A percentile compares a stretch with the other conserved stretches of the same genome.
These are phyloP conservation scores for Castanea mollissima DNA, from an alignment of 306 rosid species.

Conservation along the genomic window DNA sequence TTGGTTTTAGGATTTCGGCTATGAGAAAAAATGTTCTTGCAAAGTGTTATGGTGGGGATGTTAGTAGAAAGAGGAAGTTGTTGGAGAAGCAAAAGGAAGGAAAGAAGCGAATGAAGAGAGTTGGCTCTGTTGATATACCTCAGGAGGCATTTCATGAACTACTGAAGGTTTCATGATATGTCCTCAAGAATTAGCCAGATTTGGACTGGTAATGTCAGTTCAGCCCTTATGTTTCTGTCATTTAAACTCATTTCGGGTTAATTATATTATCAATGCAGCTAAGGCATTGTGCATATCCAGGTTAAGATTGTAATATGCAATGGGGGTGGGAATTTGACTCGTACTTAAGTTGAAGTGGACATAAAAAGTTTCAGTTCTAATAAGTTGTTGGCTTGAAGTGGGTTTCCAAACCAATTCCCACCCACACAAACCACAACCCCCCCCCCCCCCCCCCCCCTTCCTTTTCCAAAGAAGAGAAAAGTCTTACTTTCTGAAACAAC, in stretches of 20 bases:
- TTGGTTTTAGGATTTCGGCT: constrained; percentile 64
- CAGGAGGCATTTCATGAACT: constrained; percentile 95
- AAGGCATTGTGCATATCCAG: neutral
- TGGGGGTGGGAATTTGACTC: neutral
- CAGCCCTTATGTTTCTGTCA: constrained; percentile 2
- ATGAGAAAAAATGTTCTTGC: constrained; percentile 93
- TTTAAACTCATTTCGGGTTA: neutral
- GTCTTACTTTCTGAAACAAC: no score
- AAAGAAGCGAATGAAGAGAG: constrained; percentile 93
- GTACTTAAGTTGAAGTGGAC: no score
- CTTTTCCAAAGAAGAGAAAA: no score
- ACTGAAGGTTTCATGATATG: constrained; percentile 66
- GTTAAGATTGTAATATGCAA: neutral
- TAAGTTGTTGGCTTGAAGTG: neutral
- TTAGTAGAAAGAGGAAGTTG: constrained; percentile 80
- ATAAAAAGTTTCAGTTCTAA: neutral
- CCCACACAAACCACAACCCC: neutral
- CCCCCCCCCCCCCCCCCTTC: no score
- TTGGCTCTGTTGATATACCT: constrained; percentile 92
- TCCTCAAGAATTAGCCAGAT: constrained; percentile 3
- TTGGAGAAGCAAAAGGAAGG: constrained; percentile 98
- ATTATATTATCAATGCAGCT: neutral
- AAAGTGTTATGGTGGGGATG: constrained; percentile 93
- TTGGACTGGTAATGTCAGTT: neutral
- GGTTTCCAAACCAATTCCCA: neutral